Evolutionary conservation across 2,329 filamentous ascomycete species (phyloP).

Genomic region (Beauveria pseudobassiana): DNA sequence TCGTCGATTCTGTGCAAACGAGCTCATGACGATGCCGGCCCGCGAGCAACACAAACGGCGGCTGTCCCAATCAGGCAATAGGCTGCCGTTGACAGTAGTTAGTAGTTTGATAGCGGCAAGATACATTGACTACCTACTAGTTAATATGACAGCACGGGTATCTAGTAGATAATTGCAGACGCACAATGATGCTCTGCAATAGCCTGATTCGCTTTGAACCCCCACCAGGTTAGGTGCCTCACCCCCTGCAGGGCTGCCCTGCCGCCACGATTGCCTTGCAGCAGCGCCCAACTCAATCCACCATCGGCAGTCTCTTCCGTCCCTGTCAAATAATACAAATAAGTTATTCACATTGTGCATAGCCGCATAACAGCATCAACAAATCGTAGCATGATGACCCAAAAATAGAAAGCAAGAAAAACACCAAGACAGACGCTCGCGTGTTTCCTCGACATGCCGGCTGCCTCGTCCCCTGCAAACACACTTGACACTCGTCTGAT

Average conservation of each 20-base stretch:
- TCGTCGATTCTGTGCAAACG: no score
- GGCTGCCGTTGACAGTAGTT: background rate
- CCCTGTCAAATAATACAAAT: background rate
- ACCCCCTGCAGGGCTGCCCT: background rate
- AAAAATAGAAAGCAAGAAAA: no score
- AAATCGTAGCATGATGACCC: no score
- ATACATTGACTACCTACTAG: background rate
- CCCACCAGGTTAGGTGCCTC: no score
- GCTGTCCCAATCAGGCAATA: background rate
- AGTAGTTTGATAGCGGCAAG: background rate
- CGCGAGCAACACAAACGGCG: background rate
- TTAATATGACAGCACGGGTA: no score
- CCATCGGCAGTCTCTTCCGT: background rate
- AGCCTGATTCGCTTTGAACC: no score
- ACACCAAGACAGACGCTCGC: background rate
- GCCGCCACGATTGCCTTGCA: background rate
- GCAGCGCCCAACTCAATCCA: background rate
- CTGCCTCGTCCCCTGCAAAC: background rate
- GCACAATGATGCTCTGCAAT: no score
- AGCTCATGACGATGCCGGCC: no score
- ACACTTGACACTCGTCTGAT: constrained; percentile 4
- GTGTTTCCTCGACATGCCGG: background rate
- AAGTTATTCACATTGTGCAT: no score
- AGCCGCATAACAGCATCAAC: no score
- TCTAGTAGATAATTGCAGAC: no score